Percentiles rank a stretch among this genome's conserved stretches.
Evolutionary conservation across 169 alveolate genomes (phyloP).

Genomic region (Plasmodium berghei): DNA sequence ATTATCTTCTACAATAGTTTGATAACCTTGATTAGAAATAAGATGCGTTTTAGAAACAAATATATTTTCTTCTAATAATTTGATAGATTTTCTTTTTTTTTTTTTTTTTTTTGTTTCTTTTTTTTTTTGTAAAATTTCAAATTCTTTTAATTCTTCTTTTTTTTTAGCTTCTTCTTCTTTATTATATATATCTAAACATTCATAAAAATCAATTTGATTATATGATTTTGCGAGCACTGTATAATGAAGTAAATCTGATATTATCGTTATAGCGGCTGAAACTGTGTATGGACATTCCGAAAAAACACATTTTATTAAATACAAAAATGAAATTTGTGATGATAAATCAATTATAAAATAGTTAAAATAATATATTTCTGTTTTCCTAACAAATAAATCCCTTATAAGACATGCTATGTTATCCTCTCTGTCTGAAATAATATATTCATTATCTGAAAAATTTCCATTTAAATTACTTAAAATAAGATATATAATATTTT

Average conservation of each 20-base stretch:
- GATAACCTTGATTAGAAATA: neutral
- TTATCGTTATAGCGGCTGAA: conserved; percentile 67
- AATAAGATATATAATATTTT: conserved; percentile 32
- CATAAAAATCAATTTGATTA: conserved; percentile 48
- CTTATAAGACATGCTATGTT: conserved; percentile 65
- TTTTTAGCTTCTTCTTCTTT: conserved; percentile 40
- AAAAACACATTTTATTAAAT: conserved; percentile 54
- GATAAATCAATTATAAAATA: conserved; percentile 49
- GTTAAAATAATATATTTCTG: conserved; percentile 71
- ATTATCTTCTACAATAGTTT: neutral
- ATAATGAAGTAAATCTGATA: conserved; percentile 42
- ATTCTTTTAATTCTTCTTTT: conserved; percentile 10
- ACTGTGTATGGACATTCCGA: conserved; percentile 53
- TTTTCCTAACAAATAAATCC: conserved; percentile 53
- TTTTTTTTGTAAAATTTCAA: neutral
- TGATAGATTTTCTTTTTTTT: conserved; percentile 30
- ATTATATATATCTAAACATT: conserved; percentile 41
- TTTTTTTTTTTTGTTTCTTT: conserved; percentile 14
- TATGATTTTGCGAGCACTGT: conserved; percentile 41
- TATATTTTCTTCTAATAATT: conserved; percentile 10
- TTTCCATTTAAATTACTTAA: conserved; percentile 62
- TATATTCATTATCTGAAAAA: conserved; percentile 16
- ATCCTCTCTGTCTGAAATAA: conserved; percentile 50
- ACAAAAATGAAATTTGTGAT: conserved; percentile 39
- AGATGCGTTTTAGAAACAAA: conserved; percentile 13